phyloP scores from a whole-genome alignment of 73 alveolate species.

The Breviolum minutum region DNA sequence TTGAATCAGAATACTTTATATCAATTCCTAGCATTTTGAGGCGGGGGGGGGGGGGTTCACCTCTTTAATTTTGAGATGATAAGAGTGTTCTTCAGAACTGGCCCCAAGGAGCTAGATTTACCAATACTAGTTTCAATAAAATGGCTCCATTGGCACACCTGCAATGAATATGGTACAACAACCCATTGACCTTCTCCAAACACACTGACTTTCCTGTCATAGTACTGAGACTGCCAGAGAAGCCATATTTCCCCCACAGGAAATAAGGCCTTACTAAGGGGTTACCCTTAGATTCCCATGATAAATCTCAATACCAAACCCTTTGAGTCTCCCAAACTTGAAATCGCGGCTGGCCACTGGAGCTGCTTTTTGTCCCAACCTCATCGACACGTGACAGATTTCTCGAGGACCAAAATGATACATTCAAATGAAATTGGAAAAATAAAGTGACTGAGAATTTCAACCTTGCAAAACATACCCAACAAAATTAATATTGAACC shows the following conservation, averaged over 20 bases:
- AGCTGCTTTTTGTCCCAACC: slow-evolving; percentile 3
- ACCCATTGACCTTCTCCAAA: neutral
- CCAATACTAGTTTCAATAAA: too few relatives aligned
- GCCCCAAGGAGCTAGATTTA: too few relatives aligned
- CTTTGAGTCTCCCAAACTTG: neutral
- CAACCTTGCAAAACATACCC: neutral
- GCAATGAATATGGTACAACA: too few relatives aligned
- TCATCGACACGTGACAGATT: too few relatives aligned
- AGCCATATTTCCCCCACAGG: neutral
- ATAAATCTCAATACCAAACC: neutral
- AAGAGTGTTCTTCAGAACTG: too few relatives aligned
- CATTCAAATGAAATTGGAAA: neutral
- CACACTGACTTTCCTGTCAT: neutral
- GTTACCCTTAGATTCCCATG: too few relatives aligned
- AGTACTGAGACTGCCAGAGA: neutral
- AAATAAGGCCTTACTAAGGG: neutral
- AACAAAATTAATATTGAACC: neutral
- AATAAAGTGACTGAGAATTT: neutral
- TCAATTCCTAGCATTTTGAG: too few relatives aligned
- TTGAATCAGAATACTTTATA: too few relatives aligned
- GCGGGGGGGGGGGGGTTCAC: too few relatives aligned
- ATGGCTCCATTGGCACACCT: neutral
- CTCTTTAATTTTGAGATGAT: too few relatives aligned
- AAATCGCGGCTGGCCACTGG: neutral
- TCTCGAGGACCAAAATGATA: neutral